Conservation (phyloP, 1,139 yeast species). For the Candida glucosophila region DNA sequence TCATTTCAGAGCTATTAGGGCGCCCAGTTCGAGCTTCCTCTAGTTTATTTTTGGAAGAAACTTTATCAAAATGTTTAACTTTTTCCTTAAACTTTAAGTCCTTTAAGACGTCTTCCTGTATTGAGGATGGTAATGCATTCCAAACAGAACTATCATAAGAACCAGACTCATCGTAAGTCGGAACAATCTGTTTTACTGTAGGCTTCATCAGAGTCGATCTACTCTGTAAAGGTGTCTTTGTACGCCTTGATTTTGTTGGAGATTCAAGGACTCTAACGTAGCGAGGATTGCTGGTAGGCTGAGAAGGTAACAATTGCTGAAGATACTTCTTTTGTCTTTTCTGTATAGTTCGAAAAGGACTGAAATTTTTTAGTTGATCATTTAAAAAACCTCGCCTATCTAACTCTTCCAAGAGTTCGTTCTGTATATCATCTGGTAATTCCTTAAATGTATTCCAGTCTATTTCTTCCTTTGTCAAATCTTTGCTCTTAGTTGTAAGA, state of each 20-base stretch:
- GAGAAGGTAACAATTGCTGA: constrained; percentile 35
- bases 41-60: constrained; percentile 23
- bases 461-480: constrained; percentile 15
- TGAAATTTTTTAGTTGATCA: constrained; percentile 8
- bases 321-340: constrained; percentile 18
- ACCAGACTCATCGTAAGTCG: constrained; percentile 11
- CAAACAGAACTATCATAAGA: constrained; percentile 34
- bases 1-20: too few relatives aligned
- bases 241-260: constrained; percentile 12
- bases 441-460: constrained; percentile 48
- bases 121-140: constrained; percentile 38
- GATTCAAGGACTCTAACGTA: constrained; percentile 30
- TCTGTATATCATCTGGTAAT: constrained; percentile 45
- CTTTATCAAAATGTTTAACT: constrained; percentile 18
- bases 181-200: constrained; percentile 6
- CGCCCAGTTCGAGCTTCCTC: constrained; percentile 6
- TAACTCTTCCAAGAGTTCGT: constrained; percentile 41
- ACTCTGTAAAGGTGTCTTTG: constrained; percentile 5
- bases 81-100: constrained; percentile 28
- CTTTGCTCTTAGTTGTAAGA: constrained; percentile 9
- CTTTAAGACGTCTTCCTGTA: constrained; percentile 31
- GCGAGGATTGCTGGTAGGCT: constrained; percentile 20
- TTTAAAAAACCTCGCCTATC: constrained; percentile 20
- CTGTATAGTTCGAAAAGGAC: constrained; percentile 4
- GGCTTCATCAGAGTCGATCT: constrained; percentile 9